Evolutionary conservation across 257 asterid species (phyloP).

Genomic region (Catharanthus roseus): DNA sequence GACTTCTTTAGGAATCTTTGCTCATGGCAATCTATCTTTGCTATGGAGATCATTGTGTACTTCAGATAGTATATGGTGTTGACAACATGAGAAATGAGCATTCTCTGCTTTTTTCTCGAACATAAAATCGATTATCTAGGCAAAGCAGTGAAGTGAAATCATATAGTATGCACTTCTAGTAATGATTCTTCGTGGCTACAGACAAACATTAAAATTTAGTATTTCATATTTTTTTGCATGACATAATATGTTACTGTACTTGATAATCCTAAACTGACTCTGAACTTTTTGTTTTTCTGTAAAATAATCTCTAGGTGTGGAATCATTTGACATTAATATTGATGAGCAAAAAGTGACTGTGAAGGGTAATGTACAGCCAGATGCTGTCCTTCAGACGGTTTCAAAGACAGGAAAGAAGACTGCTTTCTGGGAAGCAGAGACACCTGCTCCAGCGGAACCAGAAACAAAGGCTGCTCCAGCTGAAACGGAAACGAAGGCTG

Average conservation of each 20-base stretch:
- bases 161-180: not conserved
- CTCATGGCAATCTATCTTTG: not conserved
- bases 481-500: slow-evolving; percentile 9
- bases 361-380: slow-evolving; percentile 68
- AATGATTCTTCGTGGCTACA: not conserved
- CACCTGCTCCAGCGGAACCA: not conserved
- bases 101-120: not conserved
- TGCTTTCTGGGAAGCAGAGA: slow-evolving; percentile 65
- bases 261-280: not conserved
- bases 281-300: not conserved
- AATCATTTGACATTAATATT: slow-evolving; percentile 65
- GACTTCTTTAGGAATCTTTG: not conserved
- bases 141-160: not conserved
- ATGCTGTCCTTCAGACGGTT: slow-evolving; percentile 75
- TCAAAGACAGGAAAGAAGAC: slow-evolving; percentile 89
- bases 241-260: too few relatives aligned
- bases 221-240: too few relatives aligned
- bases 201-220: not conserved
- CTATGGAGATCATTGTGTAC: not conserved
- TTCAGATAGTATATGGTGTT: not conserved
- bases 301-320: slow-evolving; percentile 51
- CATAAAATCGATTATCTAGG: not conserved
- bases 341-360: slow-evolving; percentile 87
- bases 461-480: slow-evolving; percentile 2
- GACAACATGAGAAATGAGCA: not conserved